Conservation (phyloP, 208 protist genomes). For the Trypanosoma theileri region DNA sequence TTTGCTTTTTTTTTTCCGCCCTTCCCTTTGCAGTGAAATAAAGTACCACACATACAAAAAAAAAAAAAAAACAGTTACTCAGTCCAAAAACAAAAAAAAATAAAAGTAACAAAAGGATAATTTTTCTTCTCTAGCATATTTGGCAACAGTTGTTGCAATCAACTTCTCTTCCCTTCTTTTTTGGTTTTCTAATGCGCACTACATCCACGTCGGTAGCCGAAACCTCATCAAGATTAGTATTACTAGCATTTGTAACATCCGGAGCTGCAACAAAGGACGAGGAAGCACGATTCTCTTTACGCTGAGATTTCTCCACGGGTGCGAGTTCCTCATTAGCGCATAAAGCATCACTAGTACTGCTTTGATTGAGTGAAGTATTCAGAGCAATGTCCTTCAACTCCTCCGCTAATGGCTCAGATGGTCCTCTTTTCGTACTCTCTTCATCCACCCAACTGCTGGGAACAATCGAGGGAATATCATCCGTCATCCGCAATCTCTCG, state of each 20-base stretch:
- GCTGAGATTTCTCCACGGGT: too few relatives aligned
- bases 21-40: not conserved
- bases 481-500: not conserved
- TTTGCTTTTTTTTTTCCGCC: not conserved
- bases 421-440: not conserved
- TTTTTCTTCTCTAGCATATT: slow-evolving; percentile 8
- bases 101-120: not conserved
- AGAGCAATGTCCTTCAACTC: slow-evolving; percentile 10
- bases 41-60: not conserved
- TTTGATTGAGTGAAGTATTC: not conserved
- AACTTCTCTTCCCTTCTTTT: slow-evolving; percentile 1
- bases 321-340: not conserved
- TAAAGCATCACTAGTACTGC: not conserved
- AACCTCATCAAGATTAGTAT: not conserved
- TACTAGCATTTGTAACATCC: too few relatives aligned
- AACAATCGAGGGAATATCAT: not conserved
- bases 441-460: not conserved
- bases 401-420: not conserved
- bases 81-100: slow-evolving; percentile 15
- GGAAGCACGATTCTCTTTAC: too few relatives aligned
- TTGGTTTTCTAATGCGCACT: not conserved
- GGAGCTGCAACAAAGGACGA: too few relatives aligned
- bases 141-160: slow-evolving; percentile 6
- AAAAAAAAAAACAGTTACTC: not conserved
- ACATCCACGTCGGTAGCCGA: not conserved